phyloP scores from a whole-genome alignment of 768 basidiomycete genomes.

The Podaxis mareebaensis region DNA sequence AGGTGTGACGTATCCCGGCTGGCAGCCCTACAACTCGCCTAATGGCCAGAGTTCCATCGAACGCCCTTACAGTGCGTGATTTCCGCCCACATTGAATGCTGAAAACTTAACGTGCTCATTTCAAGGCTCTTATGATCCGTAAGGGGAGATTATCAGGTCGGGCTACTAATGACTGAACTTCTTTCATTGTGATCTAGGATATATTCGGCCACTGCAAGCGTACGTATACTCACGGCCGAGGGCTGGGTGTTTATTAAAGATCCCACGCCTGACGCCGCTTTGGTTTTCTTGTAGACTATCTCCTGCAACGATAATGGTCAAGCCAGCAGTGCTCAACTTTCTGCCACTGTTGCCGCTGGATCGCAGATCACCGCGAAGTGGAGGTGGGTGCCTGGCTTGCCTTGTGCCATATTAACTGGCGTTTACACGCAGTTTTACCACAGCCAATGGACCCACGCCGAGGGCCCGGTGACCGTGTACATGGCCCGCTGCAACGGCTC shows the following conservation, averaged over 20 bases:
- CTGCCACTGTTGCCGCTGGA: slow-evolving; percentile 35
- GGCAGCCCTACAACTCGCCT: slow-evolving; percentile 35
- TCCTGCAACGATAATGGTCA: slow-evolving; percentile 37
- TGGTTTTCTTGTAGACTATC: slow-evolving; percentile 22
- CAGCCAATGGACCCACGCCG: slow-evolving; percentile 37
- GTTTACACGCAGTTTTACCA: neutral
- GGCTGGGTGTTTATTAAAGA: neutral
- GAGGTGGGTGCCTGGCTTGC: slow-evolving; percentile 22
- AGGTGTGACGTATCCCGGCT: slow-evolving; percentile 34
- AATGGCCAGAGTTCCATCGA: slow-evolving; percentile 33
- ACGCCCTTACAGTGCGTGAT: slow-evolving; percentile 22
- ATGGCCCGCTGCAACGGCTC: slow-evolving; percentile 34
- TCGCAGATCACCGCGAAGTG: slow-evolving; percentile 33
- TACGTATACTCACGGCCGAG: slow-evolving; percentile 7
- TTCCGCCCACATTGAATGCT: neutral
- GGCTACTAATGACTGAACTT: neutral
- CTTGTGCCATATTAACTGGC: neutral
- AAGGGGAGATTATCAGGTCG: slow-evolving; percentile 13
- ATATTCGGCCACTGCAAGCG: slow-evolving; percentile 23
- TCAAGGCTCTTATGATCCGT: slow-evolving; percentile 35
- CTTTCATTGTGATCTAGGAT: slow-evolving; percentile 21
- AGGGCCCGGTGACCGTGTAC: slow-evolving; percentile 37
- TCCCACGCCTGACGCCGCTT: neutral
- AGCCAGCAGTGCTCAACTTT: slow-evolving; percentile 29
- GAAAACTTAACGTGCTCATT: neutral